phyloP scores from a whole-genome alignment of 2,329 filamentous ascomycete genomes.

The Orbilia oligospora region DNA sequence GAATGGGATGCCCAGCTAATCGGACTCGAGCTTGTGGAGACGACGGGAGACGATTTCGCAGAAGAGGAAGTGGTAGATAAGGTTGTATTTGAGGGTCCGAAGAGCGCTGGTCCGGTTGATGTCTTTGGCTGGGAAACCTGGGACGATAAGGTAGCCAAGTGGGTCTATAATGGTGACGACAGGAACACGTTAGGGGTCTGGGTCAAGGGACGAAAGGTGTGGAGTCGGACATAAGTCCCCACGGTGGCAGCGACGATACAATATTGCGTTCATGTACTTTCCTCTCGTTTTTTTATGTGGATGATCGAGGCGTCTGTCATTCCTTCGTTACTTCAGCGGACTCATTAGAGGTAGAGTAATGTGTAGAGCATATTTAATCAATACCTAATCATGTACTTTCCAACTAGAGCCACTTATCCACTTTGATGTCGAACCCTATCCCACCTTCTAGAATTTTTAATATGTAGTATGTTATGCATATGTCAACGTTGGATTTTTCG shows the following conservation, averaged over 20 bases:
- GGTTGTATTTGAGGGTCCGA: slow-evolving; percentile 62
- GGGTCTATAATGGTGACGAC: slow-evolving; percentile 94
- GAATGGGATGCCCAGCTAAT: slow-evolving; percentile 93
- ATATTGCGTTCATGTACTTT: neutral
- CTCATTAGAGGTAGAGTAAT: neutral
- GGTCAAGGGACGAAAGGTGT: slow-evolving; percentile 85
- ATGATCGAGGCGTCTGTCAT: neutral
- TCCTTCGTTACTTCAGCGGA: neutral
- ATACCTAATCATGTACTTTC: neutral
- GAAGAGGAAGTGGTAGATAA: slow-evolving; percentile 67
- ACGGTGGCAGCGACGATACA: neutral
- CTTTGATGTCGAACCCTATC: no score
- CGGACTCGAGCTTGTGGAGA: slow-evolving; percentile 71
- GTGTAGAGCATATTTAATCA: slow-evolving; percentile 11
- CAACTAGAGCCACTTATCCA: neutral
- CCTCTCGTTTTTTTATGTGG: neutral
- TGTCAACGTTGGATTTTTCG: neutral
- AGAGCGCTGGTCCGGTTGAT: slow-evolving; percentile 78
- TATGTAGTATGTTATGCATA: neutral
- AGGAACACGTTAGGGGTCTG: slow-evolving; percentile 89
- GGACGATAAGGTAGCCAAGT: slow-evolving; percentile 89
- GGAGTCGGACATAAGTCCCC: slow-evolving; percentile 28
- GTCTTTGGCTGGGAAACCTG: slow-evolving; percentile 93
- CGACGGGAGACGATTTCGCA: slow-evolving; percentile 61
- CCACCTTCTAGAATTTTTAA: no score